These are phyloP conservation scores for Pyrenula massariospora DNA, from an alignment of 495 filamentous ascomycete genomes.

Conservation along the genomic window DNA sequence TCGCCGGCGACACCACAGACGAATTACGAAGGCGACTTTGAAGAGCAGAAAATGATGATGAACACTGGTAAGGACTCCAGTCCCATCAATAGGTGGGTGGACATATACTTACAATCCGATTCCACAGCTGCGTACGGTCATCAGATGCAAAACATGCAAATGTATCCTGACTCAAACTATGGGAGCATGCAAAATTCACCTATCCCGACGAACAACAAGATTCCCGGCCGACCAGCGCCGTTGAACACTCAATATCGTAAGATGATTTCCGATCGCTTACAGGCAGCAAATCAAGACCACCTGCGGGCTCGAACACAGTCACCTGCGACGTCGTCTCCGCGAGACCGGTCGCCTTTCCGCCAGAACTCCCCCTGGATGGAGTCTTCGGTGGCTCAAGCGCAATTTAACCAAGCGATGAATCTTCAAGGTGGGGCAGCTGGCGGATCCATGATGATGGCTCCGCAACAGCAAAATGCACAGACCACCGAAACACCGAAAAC, in stretches of 20 bases:
- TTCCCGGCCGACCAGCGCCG: constrained; percentile 19
- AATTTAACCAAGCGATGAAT: constrained; percentile 19
- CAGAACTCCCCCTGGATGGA: constrained; percentile 45
- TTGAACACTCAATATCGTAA: constrained; percentile 37
- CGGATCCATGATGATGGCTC: not conserved
- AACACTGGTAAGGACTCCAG: constrained; percentile 38
- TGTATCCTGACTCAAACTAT: constrained; percentile 47
- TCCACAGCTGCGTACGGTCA: constrained; percentile 23
- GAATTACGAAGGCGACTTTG: constrained; percentile 38
- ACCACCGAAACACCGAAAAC: constrained; percentile 53
- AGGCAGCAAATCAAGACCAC: constrained; percentile 66
- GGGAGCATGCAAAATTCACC: constrained; percentile 64
- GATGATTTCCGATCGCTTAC: constrained; percentile 62
- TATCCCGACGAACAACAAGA: constrained; percentile 31
- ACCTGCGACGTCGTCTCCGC: constrained; percentile 36
- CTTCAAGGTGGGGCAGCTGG: not conserved
- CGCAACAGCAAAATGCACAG: constrained; percentile 4
- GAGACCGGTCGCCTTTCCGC: constrained; percentile 76
- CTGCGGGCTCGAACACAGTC: constrained; percentile 48
- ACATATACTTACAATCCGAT: constrained; percentile 49
- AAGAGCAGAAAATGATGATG: constrained; percentile 28
- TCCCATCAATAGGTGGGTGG: constrained; percentile 40
- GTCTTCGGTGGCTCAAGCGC: constrained; percentile 22
- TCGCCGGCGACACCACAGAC: constrained; percentile 48
- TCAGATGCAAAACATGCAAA: constrained; percentile 71